Conservation (phyloP, 768 basidiomycete genomes). For the Pleurotus sapidus region DNA sequence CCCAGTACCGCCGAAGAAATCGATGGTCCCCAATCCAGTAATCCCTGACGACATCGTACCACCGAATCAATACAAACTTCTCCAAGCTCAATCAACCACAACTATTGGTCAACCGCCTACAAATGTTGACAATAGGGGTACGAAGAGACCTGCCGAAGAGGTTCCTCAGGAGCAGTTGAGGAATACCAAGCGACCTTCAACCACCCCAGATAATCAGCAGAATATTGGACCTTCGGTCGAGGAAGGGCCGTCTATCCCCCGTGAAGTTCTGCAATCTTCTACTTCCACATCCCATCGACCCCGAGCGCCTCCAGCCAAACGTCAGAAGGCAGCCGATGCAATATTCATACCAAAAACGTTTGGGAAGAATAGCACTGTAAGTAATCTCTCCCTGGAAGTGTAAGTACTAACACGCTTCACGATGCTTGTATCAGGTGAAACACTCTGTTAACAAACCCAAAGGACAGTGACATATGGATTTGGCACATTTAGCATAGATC, state of each 20-base stretch:
- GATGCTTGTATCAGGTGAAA: not conserved
- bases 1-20: slow-evolving; percentile 19
- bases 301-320: slow-evolving; percentile 6
- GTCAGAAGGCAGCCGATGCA: slow-evolving; percentile 1
- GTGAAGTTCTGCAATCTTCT: not conserved
- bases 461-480: not conserved
- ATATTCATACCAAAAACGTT: slow-evolving; percentile 8
- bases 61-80: slow-evolving; percentile 23
- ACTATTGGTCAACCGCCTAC: not conserved
- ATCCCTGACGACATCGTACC: slow-evolving; percentile 34
- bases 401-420: not conserved
- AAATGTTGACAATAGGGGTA: not conserved
- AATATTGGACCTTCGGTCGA: not conserved
- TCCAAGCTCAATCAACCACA: not conserved
- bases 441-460: not conserved
- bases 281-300: not conserved
- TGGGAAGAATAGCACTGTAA: not conserved
- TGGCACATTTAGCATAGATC: not conserved
- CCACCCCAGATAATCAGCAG: not conserved
- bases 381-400: not conserved
- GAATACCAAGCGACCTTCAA: too few species aligned
- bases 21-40: slow-evolving; percentile 13
- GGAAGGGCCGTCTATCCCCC: not conserved
- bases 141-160: slow-evolving; percentile 2
- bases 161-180: not conserved